Evolutionary conservation across 305 asterid genomes (phyloP), one percentile per base, ranked within the genome.

Genomic region (Nicotiana rustica): DNA sequence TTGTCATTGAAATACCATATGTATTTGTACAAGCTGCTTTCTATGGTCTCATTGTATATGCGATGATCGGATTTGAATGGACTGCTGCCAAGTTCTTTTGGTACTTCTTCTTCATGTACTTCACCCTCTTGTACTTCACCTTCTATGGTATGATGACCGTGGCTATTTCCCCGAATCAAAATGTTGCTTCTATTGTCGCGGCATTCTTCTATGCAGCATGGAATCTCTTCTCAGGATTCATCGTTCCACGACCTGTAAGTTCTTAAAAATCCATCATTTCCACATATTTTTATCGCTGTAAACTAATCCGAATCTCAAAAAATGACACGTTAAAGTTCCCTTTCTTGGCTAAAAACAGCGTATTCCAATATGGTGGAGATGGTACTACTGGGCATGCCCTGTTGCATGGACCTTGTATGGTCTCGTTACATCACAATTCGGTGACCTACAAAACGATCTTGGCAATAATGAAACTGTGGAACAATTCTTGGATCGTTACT

Each of bases 321-420:
- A 41, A 78, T 79, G 56, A 81, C 65, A n/a, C 14, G 10, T 52
- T 55, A 18, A 7, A 19, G 15, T 31, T 82, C 13, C 5, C 6
- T 8, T 68, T 25, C 52, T 5, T 10, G 0, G 31, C 8, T 3
- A 19, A 13, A 38, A 80, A 81, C 84, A 82, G 84, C 49, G 84
- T 3, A 82, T 82, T 19, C 81, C 84, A n/a, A 61, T 82, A 31
- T 82, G 84, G 84, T 82, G 84, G 84, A 82, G 84, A 70, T 82
- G 84, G 84, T 82, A 82, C 81, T 82, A 52, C 15, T 82, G 84
- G 81, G 81, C 71, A 36, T 69, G 80, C 64, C 81, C 84, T 6
- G 69, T 71, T 44, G 66, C 84, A 59, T 82, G 84, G 81, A 82
- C 84, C 25, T 52, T 81, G 41, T 81, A 81, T 21, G 83, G 83